Evolutionary conservation across 352 stramenopile genomes (phyloP).

Genomic region (Phytophthora foliorum): DNA sequence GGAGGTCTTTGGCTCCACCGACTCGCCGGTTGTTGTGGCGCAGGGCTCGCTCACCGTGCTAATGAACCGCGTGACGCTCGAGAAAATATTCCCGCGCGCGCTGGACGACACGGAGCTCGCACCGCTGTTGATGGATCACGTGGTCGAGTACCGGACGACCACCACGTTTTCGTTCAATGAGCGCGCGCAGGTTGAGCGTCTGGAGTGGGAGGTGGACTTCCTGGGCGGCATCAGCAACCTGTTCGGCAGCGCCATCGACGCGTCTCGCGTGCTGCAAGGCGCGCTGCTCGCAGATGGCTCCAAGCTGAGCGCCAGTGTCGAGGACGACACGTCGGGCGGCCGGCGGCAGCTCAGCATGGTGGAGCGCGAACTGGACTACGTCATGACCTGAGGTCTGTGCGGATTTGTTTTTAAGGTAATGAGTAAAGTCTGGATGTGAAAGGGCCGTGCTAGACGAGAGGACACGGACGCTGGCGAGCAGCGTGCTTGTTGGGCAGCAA

Average conservation of each 20-base stretch:
- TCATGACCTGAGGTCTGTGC: constrained; percentile 9
- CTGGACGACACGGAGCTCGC: constrained; percentile 52
- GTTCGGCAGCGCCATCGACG: constrained; percentile 38
- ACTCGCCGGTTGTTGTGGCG: constrained; percentile 68
- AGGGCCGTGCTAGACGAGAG: constrained; percentile 1
- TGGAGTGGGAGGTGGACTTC: constrained; percentile 59
- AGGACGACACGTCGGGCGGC: constrained; percentile 35
- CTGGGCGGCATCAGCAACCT: constrained; percentile 44
- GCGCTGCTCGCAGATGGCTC: constrained; percentile 42
- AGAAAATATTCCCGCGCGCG: constrained; percentile 56
- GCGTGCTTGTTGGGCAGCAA: not conserved
- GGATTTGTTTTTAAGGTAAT: constrained; percentile 10
- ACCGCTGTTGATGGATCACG: constrained; percentile 39
- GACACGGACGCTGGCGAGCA: not conserved
- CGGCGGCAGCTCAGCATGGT: constrained; percentile 28
- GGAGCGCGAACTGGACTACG: constrained; percentile 19
- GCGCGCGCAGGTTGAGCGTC: constrained; percentile 47
- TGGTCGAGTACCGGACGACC: constrained; percentile 49
- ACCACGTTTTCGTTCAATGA: constrained; percentile 60
- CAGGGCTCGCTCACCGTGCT: constrained; percentile 43
- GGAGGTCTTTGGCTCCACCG: constrained; percentile 54
- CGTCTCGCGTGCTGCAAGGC: constrained; percentile 35
- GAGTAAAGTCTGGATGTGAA: constrained; percentile 8
- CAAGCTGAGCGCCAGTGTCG: constrained; percentile 36
- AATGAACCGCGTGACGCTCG: constrained; percentile 49